phyloP scores from a whole-genome alignment of 177 flowering plant species.

The Vitis hybrid region DNA sequence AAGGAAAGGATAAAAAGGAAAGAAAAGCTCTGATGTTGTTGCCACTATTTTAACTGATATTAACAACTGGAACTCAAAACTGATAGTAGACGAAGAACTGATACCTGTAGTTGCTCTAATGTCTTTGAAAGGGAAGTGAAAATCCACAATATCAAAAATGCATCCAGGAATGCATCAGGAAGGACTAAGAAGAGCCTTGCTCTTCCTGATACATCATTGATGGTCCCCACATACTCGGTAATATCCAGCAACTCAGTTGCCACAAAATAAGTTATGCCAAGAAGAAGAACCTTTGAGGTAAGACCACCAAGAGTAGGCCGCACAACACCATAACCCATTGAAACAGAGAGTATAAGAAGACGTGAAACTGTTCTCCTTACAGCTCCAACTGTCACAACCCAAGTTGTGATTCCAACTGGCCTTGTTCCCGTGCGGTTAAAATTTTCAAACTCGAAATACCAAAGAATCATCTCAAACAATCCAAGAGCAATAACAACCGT shows the following conservation, averaged over 20 bases:
- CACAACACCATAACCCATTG: slow-evolving; percentile 98
- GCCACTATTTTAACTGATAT: background rate
- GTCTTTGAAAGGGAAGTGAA: slow-evolving; percentile 93
- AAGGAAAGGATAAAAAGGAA: background rate
- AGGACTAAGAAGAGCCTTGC: slow-evolving; percentile 87
- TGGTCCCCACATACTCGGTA: slow-evolving; percentile 86
- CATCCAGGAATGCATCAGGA: slow-evolving; percentile 87
- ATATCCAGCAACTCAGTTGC: slow-evolving; percentile 85
- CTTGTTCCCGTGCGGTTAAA: slow-evolving; percentile 76
- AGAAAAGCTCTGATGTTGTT: background rate
- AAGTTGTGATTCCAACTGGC: slow-evolving; percentile 76
- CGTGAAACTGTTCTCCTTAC: slow-evolving; percentile 80
- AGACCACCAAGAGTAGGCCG: slow-evolving; percentile 97
- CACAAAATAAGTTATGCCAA: slow-evolving; percentile 82
- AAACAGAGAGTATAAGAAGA: slow-evolving; percentile 74
- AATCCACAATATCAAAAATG: slow-evolving; percentile 90
- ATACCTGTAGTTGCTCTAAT: slow-evolving; percentile 90
- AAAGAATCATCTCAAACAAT: slow-evolving; percentile 81
- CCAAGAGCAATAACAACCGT: slow-evolving; percentile 77
- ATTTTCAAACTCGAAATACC: slow-evolving; percentile 80
- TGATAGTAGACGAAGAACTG: background rate
- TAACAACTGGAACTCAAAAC: slow-evolving; percentile 5
- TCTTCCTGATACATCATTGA: slow-evolving; percentile 91
- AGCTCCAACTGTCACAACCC: slow-evolving; percentile 94
- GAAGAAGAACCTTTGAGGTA: slow-evolving; percentile 83